Percentiles rank a stretch among this genome's conserved stretches.
These are phyloP conservation scores for Xylaria sp. DNA, from an alignment of 2,329 filamentous ascomycete species.

Conservation along the genomic window DNA sequence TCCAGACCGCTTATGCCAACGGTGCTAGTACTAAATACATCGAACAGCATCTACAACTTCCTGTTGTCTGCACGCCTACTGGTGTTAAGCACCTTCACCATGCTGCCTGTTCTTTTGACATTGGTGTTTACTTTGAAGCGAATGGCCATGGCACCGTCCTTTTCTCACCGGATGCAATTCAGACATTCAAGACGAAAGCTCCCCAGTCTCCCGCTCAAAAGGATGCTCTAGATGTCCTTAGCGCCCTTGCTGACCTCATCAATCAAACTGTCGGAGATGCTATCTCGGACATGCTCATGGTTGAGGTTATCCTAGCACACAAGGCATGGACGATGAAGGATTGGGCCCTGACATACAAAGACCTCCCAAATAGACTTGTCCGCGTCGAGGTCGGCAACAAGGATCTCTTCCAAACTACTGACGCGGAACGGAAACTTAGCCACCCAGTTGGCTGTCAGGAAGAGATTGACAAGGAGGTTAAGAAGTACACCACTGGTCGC, in stretches of 20 bases:
- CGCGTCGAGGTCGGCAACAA: constrained; percentile 90
- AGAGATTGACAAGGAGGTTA: constrained; percentile 86
- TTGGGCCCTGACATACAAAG: constrained; percentile 92
- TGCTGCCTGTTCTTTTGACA: constrained; percentile 92
- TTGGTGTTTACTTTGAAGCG: constrained; percentile 98
- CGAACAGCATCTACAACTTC: constrained; percentile 84
- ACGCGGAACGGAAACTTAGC: constrained; percentile 89
- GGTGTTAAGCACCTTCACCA: constrained; percentile 98
- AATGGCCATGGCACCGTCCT: constrained; percentile 98
- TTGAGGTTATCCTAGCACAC: constrained; percentile 95
- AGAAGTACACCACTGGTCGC: constrained; percentile 89
- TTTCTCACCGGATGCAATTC: constrained; percentile 86
- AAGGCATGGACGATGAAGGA: constrained; percentile 90
- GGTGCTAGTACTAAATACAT: constrained; percentile 94
- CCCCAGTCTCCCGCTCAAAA: constrained; percentile 93
- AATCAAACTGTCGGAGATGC: constrained; percentile 99
- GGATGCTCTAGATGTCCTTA: constrained; percentile 85
- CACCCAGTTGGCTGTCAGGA: constrained; percentile 82
- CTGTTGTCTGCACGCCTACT: constrained; percentile 91
- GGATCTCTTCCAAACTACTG: constrained; percentile 87
- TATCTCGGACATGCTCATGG: constrained; percentile 92
- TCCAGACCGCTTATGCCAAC: constrained; percentile 98
- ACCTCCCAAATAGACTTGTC: constrained; percentile 94
- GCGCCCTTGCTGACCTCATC: constrained; percentile 87
- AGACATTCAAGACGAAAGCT: constrained; percentile 79